Conservation (phyloP, 2,329 filamentous ascomycete species). For the Daldinia eschscholtzii region DNA sequence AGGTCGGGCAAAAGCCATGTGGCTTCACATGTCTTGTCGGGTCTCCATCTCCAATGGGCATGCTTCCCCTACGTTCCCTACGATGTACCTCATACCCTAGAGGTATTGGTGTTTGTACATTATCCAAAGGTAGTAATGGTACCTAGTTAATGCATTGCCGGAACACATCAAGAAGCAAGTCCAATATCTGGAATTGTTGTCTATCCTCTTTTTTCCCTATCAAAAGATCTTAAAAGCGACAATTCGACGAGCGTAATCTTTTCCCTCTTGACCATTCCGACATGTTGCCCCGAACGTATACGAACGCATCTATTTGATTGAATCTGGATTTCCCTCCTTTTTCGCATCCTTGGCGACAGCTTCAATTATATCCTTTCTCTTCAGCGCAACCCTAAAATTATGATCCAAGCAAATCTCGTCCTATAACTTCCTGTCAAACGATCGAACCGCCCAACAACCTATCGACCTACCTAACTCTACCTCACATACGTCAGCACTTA, state of each 20-base stretch:
- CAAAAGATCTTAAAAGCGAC: conserved; percentile 9
- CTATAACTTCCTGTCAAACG: conserved; percentile 5
- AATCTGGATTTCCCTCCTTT: conserved; percentile 19
- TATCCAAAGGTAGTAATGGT: conserved; percentile 1
- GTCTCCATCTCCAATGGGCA: conserved; percentile 11
- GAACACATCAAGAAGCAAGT: conserved; percentile 29
- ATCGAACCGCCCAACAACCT: background rate
- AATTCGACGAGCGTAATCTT: background rate
- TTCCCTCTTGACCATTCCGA: conserved; percentile 2
- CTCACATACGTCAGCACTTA: conserved; percentile 3
- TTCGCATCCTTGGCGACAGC: conserved; percentile 5
- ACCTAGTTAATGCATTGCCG: conserved; percentile 24
- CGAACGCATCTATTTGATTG: conserved; percentile 26
- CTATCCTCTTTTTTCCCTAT: conserved; percentile 12
- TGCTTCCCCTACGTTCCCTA: background rate
- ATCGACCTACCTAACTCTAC: background rate
- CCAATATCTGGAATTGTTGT: conserved; percentile 21
- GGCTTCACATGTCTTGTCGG: conserved; percentile 38
- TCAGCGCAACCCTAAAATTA: conserved; percentile 18
- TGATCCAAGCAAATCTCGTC: conserved; percentile 3
- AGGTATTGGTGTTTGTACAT: background rate
- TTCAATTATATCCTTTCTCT: conserved; percentile 14
- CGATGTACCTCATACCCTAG: conserved; percentile 1
- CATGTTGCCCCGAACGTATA: conserved; percentile 23
- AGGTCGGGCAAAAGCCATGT: conserved; percentile 30